These are phyloP conservation scores for Claviceps sp. DNA, from an alignment of 2,329 filamentous ascomycete species.

Conservation along the genomic window DNA sequence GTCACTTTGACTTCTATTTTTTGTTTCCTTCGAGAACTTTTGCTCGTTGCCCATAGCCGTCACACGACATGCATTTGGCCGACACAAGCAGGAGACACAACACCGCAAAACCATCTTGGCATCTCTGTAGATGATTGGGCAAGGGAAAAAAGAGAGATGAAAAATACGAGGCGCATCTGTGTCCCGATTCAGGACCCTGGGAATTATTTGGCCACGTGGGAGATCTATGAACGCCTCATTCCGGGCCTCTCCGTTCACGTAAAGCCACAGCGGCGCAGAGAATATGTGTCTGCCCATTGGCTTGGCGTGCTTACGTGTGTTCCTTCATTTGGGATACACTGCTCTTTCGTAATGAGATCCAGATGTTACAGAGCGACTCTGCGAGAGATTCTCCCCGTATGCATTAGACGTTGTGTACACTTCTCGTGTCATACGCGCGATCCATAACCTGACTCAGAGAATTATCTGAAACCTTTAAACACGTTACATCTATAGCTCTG, in stretches of 20 bases:
- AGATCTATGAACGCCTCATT: not conserved
- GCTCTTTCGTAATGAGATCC: not conserved
- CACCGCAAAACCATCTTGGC: not conserved
- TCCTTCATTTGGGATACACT: not conserved
- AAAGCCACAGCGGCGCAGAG: not conserved
- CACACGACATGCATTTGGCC: not conserved
- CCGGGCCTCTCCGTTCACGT: not conserved
- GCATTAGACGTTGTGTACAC: not conserved
- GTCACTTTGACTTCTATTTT: not conserved
- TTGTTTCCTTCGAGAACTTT: not conserved
- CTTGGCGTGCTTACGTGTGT: not conserved
- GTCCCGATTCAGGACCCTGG: not conserved
- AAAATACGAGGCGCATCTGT: not conserved
- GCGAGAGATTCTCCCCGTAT: not conserved
- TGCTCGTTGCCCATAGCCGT: no score
- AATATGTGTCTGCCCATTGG: not conserved
- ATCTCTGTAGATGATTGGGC: not conserved
- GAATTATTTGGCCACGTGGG: not conserved
- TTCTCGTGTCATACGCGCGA: no score
- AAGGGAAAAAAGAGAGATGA: not conserved
- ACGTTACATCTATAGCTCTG: no score
- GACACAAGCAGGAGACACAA: not conserved
- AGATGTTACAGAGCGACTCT: not conserved
- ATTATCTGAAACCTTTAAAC: no score
- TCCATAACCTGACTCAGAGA: no score